Conservation (phyloP, 805 yeast genomes). For the Dipodascus albidus region DNA sequence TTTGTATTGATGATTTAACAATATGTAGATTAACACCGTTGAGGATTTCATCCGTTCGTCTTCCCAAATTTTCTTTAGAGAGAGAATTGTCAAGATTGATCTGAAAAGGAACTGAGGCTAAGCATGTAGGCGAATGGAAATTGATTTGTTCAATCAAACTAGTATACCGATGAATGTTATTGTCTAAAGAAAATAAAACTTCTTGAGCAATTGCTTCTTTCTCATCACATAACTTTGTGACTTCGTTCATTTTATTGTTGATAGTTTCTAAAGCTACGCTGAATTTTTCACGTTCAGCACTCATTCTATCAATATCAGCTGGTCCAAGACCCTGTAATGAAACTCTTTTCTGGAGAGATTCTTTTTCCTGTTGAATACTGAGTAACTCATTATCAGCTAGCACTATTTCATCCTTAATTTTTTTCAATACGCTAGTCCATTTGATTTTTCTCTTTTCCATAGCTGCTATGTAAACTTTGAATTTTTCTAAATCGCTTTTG, state of each 20-base stretch:
- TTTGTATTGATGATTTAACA: constrained; percentile 25
- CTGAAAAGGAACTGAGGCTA: constrained; percentile 24
- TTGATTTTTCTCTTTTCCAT: constrained; percentile 53
- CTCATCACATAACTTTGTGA: constrained; percentile 33
- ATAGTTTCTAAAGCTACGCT: constrained; percentile 41
- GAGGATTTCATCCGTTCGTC: constrained; percentile 32
- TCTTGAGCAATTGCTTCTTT: constrained; percentile 40
- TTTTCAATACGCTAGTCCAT: constrained; percentile 51
- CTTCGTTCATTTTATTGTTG: constrained; percentile 34
- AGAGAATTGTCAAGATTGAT: constrained; percentile 31
- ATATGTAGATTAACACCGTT: constrained; percentile 30
- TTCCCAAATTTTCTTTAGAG: constrained; percentile 36
- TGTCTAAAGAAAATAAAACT: constrained; percentile 40
- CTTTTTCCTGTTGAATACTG: constrained; percentile 29
- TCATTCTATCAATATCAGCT: constrained; percentile 50
- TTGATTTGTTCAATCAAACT: constrained; percentile 31
- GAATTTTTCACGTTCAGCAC: constrained; percentile 47
- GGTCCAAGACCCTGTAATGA: constrained; percentile 47
- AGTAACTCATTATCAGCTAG: constrained; percentile 33
- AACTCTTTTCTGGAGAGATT: constrained; percentile 34
- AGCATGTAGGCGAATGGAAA: constrained; percentile 17
- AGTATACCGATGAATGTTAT: constrained; percentile 45
- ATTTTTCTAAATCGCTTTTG: constrained; percentile 58
- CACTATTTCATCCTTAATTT: constrained; percentile 43
- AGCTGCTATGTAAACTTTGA: constrained; percentile 56